Percentiles rank a stretch among this genome's conserved stretches.
phyloP scores from a whole-genome alignment of 805 yeast genomes.

The Metschnikowia amazonensis region DNA sequence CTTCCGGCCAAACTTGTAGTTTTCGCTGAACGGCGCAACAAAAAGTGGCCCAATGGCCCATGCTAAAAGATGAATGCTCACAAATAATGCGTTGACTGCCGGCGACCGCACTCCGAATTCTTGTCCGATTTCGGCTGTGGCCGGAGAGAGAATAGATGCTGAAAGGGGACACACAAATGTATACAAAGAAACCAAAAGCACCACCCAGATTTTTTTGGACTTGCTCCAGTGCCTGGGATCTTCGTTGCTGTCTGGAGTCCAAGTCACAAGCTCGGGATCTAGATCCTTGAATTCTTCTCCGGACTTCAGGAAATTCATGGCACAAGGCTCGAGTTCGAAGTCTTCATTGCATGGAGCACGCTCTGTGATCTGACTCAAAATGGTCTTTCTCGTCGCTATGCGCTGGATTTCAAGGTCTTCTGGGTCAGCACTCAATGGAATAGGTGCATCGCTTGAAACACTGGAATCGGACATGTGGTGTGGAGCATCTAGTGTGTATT shows the following conservation, averaged over 20 bases:
- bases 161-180: conserved; percentile 41
- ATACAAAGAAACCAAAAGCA: conserved; percentile 31
- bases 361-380: conserved; percentile 22
- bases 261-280: conserved; percentile 38
- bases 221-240: conserved; percentile 35
- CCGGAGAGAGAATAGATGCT: conserved; percentile 39
- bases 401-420: conserved; percentile 27
- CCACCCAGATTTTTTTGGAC: conserved; percentile 20
- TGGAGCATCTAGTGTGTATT: not conserved
- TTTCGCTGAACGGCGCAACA: conserved; percentile 39
- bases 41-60: conserved; percentile 41
- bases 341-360: not conserved
- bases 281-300: conserved; percentile 31
- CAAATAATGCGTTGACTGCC: conserved; percentile 28
- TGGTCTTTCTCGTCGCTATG: conserved; percentile 29
- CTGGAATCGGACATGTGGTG: not conserved
- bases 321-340: conserved; percentile 17
- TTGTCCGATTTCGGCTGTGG: conserved; percentile 25
- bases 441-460: not conserved
- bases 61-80: conserved; percentile 36
- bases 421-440: not conserved
- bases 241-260: conserved; percentile 32
- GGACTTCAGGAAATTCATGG: conserved; percentile 27
- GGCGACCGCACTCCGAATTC: conserved; percentile 28
- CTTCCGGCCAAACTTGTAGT: conserved; percentile 34